phyloP scores from a whole-genome alignment of 2,329 filamentous ascomycete species.

The Cordyceps javanica region DNA sequence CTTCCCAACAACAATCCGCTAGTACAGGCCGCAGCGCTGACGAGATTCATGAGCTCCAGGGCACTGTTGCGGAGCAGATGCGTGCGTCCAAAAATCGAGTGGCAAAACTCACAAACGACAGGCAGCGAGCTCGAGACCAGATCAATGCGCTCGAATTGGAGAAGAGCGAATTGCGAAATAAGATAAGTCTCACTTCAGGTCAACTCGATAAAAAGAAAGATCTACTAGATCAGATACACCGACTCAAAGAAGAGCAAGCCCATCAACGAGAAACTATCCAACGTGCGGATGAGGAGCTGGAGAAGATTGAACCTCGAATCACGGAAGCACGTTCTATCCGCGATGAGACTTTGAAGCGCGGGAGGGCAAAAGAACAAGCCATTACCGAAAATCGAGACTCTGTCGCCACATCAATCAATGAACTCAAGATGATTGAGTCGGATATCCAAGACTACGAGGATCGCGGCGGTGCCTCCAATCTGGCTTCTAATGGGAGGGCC shows the following conservation, averaged over 20 bases:
- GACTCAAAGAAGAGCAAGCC: conserved; percentile 60
- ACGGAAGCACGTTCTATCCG: conserved; percentile 67
- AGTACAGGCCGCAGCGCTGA: conserved; percentile 64
- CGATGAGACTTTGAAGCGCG: conserved; percentile 68
- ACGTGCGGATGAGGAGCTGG: conserved; percentile 65
- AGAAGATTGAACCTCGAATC: conserved; percentile 68
- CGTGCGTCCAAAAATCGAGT: conserved; percentile 58
- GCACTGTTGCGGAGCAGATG: conserved; percentile 59
- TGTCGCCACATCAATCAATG: conserved; percentile 67
- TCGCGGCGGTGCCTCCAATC: conserved; percentile 64
- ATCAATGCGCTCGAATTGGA: conserved; percentile 71
- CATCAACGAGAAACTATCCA: conserved; percentile 66
- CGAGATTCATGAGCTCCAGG: conserved; percentile 75
- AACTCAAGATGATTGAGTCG: conserved; percentile 66
- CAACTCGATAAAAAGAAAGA: conserved; percentile 77
- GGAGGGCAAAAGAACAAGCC: conserved; percentile 65
- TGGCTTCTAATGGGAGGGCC: conserved; percentile 63
- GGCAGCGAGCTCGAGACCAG: conserved; percentile 62
- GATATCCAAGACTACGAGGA: conserved; percentile 78
- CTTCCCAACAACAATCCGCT: conserved; percentile 67
- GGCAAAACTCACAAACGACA: conserved; percentile 60
- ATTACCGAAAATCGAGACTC: conserved; percentile 64
- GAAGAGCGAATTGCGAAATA: conserved; percentile 66
- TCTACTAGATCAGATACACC: conserved; percentile 64
- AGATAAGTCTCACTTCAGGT: conserved; percentile 62